phyloP scores from a whole-genome alignment of 176 grass and related monocot species.

The Eremochloa ophiuroides region DNA sequence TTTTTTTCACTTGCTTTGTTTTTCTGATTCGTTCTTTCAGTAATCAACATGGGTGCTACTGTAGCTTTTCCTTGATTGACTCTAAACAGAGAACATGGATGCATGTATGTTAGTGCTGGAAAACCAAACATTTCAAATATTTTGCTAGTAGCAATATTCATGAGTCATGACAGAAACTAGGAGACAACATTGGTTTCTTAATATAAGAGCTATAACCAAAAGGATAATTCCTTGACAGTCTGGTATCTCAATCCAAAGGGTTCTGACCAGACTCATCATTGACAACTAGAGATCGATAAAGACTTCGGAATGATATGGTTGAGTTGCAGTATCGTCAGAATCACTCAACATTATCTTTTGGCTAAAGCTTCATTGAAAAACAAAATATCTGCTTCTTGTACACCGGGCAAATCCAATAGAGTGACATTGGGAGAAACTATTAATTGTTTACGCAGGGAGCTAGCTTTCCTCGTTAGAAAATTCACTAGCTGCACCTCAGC shows the following conservation, averaged over 20 bases:
- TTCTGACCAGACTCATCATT: not conserved
- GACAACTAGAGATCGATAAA: not conserved
- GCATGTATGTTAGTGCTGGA: too few species aligned
- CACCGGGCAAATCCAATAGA: not conserved
- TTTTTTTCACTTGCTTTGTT: too few species aligned
- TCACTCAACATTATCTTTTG: not conserved
- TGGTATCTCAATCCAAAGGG: not conserved
- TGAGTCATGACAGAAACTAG: not conserved
- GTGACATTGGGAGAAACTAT: not conserved
- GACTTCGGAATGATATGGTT: not conserved
- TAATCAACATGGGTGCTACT: too few species aligned
- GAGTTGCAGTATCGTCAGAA: not conserved
- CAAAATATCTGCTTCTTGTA: not conserved
- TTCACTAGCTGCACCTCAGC: not conserved
- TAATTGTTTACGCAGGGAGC: not conserved
- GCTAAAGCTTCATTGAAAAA: not conserved
- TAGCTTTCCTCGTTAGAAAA: slow-evolving; percentile 21
- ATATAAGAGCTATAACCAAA: not conserved
- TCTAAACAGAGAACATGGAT: too few species aligned
- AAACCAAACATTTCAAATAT: not conserved
- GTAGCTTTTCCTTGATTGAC: too few species aligned
- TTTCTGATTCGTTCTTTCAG: too few species aligned
- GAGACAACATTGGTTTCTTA: not conserved
- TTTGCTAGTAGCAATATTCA: not conserved
- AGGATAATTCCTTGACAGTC: not conserved